Evolutionary conservation across 1,284 basidiomycete genomes (phyloP), one percentile per base, ranked within the genome.

Genomic region (Cystobasidiaceae sp.): DNA sequence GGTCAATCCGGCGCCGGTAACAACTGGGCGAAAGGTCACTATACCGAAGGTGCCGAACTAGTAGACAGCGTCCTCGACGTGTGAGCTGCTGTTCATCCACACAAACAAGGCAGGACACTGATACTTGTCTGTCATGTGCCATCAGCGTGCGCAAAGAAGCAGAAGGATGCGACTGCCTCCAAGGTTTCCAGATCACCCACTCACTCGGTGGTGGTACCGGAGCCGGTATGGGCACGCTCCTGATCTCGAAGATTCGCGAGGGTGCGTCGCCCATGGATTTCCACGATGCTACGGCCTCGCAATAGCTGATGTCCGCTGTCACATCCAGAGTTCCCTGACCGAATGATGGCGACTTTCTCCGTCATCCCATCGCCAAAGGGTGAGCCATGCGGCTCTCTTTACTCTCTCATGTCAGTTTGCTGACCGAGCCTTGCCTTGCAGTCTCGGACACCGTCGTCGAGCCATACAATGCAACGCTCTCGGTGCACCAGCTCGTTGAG

Each of bases 1-100:
- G 83, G 85, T 46, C 88, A 93, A 75, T 79, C 77, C 67, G 79
- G 81, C 67, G 93, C 93, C 17, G 91, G 90, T 41, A 94, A 94
- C 76, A 93, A 56, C 45, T 56, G 90, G 88, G 89, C 89, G 45
- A 92, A 93, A 80, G 76, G 76, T 67, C 74, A 75, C 70, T 77
- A 77, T 49, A 66, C 65, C 33, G 63, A 60, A 25, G 90, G 89
- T 85, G 93, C 93, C 65, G 93, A 97, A 79, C 84, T 97, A 21
- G 85, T 93, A 60, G 93, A 97, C 73, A 79, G 82, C 30, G 86
- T 97, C 68, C 78, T 92, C 72, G 87, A 84, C 68, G 82, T 83
- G 54, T 56, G n/a, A 56, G 54, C 19, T 3, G 23, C n/a, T 34
- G 9, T 28, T 9, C 17, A 21, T 39, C n/a, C n/a, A 6, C 6